Evolutionary conservation across 768 basidiomycete species (phyloP).

Genomic region (Mrakia blollopis): DNA sequence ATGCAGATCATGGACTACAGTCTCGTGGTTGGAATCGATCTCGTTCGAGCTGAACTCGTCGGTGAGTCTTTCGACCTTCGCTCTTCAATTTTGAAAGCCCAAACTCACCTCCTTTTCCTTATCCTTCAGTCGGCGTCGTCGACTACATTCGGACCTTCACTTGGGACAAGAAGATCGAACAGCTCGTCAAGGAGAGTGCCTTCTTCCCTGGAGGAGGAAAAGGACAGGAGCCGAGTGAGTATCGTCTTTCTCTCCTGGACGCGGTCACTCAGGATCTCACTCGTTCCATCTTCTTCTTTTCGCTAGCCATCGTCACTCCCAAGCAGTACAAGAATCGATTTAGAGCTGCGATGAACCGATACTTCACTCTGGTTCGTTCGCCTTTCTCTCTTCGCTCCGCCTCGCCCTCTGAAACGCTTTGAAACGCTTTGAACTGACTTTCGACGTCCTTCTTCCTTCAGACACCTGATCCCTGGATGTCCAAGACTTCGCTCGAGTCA

Average conservation of each 20-base stretch:
- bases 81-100: neutral
- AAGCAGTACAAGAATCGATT: conserved; percentile 69
- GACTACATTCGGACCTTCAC: conserved; percentile 82
- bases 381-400: neutral
- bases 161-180: conserved; percentile 94
- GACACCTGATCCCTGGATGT: conserved; percentile 1
- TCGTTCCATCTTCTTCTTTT: neutral
- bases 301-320: conserved; percentile 14
- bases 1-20: conserved; percentile 69
- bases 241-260: neutral
- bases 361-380: conserved; percentile 42
- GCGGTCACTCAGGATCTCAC: too few relatives aligned
- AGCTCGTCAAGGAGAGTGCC: conserved; percentile 92
- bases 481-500: neutral
- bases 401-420: neutral
- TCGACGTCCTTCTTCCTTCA: neutral
- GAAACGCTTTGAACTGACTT: neutral
- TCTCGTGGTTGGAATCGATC: conserved; percentile 90
- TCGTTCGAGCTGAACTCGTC: conserved; percentile 69
- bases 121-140: conserved; percentile 78
- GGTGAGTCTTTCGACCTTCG: neutral
- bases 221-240: conserved; percentile 65
- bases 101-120: neutral
- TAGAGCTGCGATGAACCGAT: conserved; percentile 43
- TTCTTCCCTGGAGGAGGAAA: conserved; percentile 74